Evolutionary conservation across 2,329 filamentous ascomycete genomes (phyloP).

Genomic region (Colletotrichum tamarilloi): DNA sequence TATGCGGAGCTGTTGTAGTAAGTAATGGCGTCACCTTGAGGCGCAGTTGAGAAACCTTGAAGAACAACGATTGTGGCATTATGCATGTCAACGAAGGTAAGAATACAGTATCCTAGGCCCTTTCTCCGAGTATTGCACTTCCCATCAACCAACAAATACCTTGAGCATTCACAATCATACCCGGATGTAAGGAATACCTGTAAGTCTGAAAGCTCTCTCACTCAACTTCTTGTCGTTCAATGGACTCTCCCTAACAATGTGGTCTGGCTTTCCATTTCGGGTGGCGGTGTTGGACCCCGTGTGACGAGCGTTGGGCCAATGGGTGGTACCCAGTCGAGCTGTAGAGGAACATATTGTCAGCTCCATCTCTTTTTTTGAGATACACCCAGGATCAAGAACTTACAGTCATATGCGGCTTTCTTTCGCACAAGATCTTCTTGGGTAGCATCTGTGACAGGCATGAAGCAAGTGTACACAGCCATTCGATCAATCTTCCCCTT

Average conservation of each 20-base stretch:
- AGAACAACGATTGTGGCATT: too few relatives aligned
- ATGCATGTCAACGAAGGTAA: not conserved
- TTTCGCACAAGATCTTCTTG: conserved; percentile 54
- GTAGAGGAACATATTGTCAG: not conserved
- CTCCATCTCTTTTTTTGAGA: too few relatives aligned
- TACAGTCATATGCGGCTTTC: conserved; percentile 51
- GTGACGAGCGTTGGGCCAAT: conserved; percentile 54
- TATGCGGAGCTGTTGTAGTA: too few relatives aligned
- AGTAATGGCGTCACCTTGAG: too few relatives aligned
- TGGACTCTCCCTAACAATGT: conserved; percentile 50
- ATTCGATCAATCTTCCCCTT: conserved; percentile 44
- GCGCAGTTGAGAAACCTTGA: too few relatives aligned
- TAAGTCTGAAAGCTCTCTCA: conserved; percentile 57
- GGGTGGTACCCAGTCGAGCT: conserved; percentile 51
- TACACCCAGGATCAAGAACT: not conserved
- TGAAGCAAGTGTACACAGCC: conserved; percentile 53
- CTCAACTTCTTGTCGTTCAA: conserved; percentile 51
- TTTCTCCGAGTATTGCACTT: not conserved
- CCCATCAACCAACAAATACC: not conserved
- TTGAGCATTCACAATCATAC: not conserved
- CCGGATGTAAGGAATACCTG: conserved; percentile 57
- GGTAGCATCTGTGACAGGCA: conserved; percentile 51
- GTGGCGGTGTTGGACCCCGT: conserved; percentile 40
- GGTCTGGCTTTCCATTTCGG: conserved; percentile 41
- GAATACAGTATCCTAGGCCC: not conserved